phyloP scores from a whole-genome alignment of 1,284 basidiomycete genomes.

The Coriolopsis trogii region DNA sequence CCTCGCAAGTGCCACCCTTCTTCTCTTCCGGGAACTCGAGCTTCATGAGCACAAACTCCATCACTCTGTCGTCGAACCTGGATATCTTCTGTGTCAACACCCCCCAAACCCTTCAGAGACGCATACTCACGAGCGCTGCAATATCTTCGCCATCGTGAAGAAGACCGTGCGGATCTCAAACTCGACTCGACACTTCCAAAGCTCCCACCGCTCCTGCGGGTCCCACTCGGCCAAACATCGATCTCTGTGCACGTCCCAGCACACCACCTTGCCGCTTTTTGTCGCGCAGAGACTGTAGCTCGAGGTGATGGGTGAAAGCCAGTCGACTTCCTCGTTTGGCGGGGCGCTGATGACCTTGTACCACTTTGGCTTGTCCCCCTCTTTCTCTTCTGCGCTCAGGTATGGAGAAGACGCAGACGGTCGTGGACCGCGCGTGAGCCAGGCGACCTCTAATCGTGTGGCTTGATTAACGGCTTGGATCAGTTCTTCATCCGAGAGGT shows the following conservation, averaged over 20 bases:
- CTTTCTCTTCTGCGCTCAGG: conserved; percentile 12
- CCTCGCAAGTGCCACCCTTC: no score
- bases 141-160: conserved; percentile 71
- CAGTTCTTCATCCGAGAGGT: conserved; percentile 61
- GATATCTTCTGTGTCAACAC: neutral
- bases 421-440: conserved; percentile 59
- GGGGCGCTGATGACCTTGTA: conserved; percentile 68
- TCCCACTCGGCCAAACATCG: conserved; percentile 66
- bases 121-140: conserved; percentile 51
- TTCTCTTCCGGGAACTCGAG: conserved; percentile 38
- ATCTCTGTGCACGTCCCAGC: conserved; percentile 70
- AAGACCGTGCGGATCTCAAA: conserved; percentile 71
- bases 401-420: conserved; percentile 38
- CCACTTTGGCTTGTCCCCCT: conserved; percentile 39
- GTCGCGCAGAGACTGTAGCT: conserved; percentile 74
- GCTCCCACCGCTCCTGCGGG: conserved; percentile 64
- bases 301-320: conserved; percentile 74
- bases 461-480: conserved; percentile 64
- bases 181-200: conserved; percentile 78
- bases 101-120: neutral
- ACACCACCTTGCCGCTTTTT: conserved; percentile 73
- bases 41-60: conserved; percentile 41
- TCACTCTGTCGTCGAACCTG: conserved; percentile 35
- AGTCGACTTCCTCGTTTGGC: conserved; percentile 68
- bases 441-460: conserved; percentile 59